Base-by-base conservation (phyloP, 768 basidiomycete genomes). In the Boletus eberwhitei region DNA sequence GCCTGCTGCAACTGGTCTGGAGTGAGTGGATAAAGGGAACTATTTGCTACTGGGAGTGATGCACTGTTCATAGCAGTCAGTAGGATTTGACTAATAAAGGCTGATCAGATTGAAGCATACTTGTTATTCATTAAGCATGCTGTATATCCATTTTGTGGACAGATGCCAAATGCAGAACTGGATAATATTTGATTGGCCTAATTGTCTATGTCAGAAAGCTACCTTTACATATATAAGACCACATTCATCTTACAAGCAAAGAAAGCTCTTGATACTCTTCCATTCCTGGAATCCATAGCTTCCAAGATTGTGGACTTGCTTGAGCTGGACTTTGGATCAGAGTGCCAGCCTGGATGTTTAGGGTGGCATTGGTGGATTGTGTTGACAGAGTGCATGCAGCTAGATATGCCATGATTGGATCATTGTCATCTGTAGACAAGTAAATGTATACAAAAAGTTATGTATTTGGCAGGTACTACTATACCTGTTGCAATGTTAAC, bases 331-430 rank as follows among this genome's bases (percentile, higher is more conserved):
- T 22, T 46, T 34, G 35, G 35, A 12, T 24, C 11, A 63, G 29
- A 12, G 21, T 39, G 0, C 29, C 34, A 24, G 43, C 19, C 13
- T 44, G 50, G 36, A 49, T 6, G 19, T 63, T 43, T 12, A 64
- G 16, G 2, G 14, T 56, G 4, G 37, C 49, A 41, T 21, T 11
- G 8, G 2, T 21, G 9, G 40, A 4, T 32, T 56, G 22, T 19
- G 52, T 17, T 12, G 12, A 14, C 8, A 63, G 2, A 13, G 47
- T 40, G n/a, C 61, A 62, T 21, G 53, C 49, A 32, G 61, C 57
- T 9, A 62, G 13, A 42, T 55, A 53, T 6, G 39, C 19, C 14
- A 37, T 35, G 2, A 60, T 7, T 42, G 42, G 34, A 34, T 21
- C 14, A n/a, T 24, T 24, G 34, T 4, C 13, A 21, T 31, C 44